Evolutionary conservation across 2,329 filamentous ascomycete genomes (phyloP), one percentile per base, ranked within the genome.

Genomic region (Didymella arachidicola): DNA sequence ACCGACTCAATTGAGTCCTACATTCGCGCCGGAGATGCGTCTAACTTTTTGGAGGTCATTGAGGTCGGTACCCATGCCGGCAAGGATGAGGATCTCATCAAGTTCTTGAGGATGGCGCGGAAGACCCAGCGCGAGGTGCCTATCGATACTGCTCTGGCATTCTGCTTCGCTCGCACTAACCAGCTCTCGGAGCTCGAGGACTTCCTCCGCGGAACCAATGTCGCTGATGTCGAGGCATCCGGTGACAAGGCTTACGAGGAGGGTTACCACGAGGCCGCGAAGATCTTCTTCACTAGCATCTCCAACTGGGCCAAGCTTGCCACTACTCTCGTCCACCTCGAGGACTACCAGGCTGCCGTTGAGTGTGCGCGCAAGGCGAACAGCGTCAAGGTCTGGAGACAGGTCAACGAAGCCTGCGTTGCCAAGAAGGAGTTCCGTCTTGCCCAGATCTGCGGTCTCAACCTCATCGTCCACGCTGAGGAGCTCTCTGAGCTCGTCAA

Each of bases 241-340:
- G 95, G 95, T 83, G 95, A 99, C 84, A 97, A 97, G 84, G 94
- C 95, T 22, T 98, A 97, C 68, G 90, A 89, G 63, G 95, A 99
- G 80, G 94, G 94, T 60, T 89, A 92, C 73, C 94, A 95, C 73
- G 90, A 98, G 83, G 95, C 95, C 42, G 92, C 95, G 65, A 99
- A 99, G 87, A 98, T 99, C 74, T 99, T 98, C 86, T 99, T 89
- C 82, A 92, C 88, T 55, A 98, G 92, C 81, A 96, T 99, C 76
- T 99, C 95, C 53, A 99, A 99, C 86, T 99, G 95, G 95, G 94
- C 94, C 55, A 99, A 99, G 84, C 88, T 99, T 71, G 93, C 95
- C 14, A 98, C 95, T 11, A 99, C 95, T 11, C 86, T 98, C 60
- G 95, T 99, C n/a, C 93, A 98, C 78, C 87, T 99, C 7, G 90